Conservation (phyloP, 2,329 filamentous ascomycete genomes). For the Chrysosporium queenslandicum region DNA sequence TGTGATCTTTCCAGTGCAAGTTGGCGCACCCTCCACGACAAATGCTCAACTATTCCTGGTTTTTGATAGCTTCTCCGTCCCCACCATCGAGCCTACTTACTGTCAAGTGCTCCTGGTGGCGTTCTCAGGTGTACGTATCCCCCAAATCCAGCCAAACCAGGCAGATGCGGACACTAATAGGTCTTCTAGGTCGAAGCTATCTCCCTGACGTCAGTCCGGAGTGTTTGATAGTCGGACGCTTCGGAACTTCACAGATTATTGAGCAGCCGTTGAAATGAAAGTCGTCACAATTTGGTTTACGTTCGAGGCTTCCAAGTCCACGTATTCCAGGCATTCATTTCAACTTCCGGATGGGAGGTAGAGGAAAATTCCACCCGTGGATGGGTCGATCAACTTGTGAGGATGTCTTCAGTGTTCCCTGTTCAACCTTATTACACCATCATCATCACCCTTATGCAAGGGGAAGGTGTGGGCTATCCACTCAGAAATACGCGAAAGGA, state of each 20-base stretch:
- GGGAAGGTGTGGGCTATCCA: constrained; percentile 4
- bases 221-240: neutral
- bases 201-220: neutral
- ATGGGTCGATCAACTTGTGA: neutral
- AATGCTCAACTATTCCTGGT: neutral
- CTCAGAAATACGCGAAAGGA: neutral
- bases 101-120: neutral
- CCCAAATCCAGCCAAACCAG: neutral
- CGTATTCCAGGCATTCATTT: neutral
- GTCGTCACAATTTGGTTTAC: too few species aligned
- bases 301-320: neutral
- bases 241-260: neutral
- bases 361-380: neutral
- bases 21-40: neutral
- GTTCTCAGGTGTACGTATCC: neutral
- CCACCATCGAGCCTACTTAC: neutral
- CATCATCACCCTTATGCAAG: constrained; percentile 8
- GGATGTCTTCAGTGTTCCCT: constrained; percentile 3
- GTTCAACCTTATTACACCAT: neutral
- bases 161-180: neutral
- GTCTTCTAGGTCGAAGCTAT: neutral
- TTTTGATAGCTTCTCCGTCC: neutral
- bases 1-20: neutral
- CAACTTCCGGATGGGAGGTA: neutral
- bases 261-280: too few species aligned